Conservation (phyloP, 2,329 filamentous ascomycete genomes). For the Myriosclerotinia duriaeana region DNA sequence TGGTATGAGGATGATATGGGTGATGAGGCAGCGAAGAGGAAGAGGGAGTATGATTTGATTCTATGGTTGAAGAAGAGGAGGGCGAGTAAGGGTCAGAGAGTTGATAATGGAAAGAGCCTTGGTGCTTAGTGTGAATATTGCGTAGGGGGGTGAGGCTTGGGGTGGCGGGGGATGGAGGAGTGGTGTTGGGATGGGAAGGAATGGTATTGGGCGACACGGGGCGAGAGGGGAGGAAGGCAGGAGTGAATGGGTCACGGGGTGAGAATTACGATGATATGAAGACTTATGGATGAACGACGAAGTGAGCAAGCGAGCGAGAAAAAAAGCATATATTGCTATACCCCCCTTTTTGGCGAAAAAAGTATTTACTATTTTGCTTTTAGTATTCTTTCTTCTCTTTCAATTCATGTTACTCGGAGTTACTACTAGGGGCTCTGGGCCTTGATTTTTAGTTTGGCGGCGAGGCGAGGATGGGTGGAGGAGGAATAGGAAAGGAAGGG, state of each 20-base stretch:
- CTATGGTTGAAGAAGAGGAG: slow-evolving; percentile 29
- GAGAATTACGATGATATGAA: slow-evolving; percentile 10
- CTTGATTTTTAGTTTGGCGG: not conserved
- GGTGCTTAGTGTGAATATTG: slow-evolving; percentile 41
- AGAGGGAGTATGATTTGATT: slow-evolving; percentile 26
- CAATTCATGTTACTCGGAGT: not conserved
- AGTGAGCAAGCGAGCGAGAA: not conserved
- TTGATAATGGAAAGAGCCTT: slow-evolving; percentile 28
- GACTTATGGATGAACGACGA: not conserved
- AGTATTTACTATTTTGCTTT: not conserved
- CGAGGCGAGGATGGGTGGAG: no score
- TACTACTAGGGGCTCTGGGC: no score
- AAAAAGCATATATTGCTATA: slow-evolving; percentile 2
- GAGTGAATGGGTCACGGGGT: not conserved
- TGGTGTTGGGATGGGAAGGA: not conserved
- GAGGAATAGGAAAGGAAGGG: not conserved
- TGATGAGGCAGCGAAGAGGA: slow-evolving; percentile 23
- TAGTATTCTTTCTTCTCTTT: not conserved
- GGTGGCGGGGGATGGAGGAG: slow-evolving; percentile 25
- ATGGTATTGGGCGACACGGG: not conserved
- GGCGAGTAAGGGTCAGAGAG: not conserved
- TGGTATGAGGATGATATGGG: slow-evolving; percentile 47
- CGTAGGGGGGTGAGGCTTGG: slow-evolving; percentile 31
- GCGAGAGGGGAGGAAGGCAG: not conserved
- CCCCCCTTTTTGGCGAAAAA: not conserved